phyloP scores from a whole-genome alignment of 371 early-diverging fungal species.

The Syncephalastrum racemosum region DNA sequence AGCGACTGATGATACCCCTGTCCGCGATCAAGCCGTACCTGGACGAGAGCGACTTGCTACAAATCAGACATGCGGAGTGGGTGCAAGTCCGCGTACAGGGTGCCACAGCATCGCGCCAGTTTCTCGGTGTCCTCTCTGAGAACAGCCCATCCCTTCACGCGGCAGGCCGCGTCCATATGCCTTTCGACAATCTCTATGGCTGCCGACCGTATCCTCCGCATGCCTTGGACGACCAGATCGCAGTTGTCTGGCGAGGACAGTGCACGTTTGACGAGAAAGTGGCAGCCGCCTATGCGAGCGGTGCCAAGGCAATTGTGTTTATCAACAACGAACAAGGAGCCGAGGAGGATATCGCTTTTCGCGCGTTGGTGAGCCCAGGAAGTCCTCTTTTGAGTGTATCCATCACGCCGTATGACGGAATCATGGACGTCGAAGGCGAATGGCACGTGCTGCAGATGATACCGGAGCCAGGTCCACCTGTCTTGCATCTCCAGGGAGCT shows the following conservation, averaged over 20 bases:
- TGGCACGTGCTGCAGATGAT: too few relatives aligned
- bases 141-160: conserved; percentile 12
- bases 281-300: conserved; percentile 45
- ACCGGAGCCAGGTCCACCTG: too few relatives aligned
- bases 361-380: conserved; percentile 7
- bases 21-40: conserved; percentile 17
- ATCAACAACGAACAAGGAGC: conserved; percentile 17
- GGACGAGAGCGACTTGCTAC: conserved; percentile 2
- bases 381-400: too few relatives aligned
- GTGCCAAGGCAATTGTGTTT: conserved; percentile 47
- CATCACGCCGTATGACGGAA: too few relatives aligned
- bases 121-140: conserved; percentile 12
- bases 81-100: conserved; percentile 17
- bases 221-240: conserved; percentile 28
- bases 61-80: not conserved
- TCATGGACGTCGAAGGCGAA: too few relatives aligned
- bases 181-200: conserved; percentile 24
- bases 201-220: conserved; percentile 34
- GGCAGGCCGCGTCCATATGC: not conserved
- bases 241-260: conserved; percentile 47
- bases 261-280: conserved; percentile 52
- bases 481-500: too few relatives aligned
- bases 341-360: conserved; percentile 9
- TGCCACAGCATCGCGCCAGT: not conserved
- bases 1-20: conserved; percentile 13